Evolutionary conservation across 805 yeast species (phyloP).

Genomic region (Schwanniomyces polymorphus): DNA sequence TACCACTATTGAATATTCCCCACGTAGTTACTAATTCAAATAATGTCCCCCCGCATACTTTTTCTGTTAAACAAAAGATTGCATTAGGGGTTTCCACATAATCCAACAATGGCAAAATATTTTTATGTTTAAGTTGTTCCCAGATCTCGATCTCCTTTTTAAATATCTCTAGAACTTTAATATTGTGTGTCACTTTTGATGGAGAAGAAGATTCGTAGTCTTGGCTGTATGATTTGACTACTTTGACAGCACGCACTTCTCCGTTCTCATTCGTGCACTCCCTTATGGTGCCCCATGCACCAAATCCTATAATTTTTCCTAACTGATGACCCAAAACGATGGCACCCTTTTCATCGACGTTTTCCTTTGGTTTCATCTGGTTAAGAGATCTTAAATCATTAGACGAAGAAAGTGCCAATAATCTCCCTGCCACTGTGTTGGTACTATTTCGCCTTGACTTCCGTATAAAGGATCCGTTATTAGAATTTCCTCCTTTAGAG

Average conservation of each 20-base stretch:
- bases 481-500: constrained; percentile 19
- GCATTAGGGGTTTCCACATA: constrained; percentile 61
- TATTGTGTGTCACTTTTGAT: constrained; percentile 29
- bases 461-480: constrained; percentile 29
- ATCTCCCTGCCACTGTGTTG: constrained; percentile 41
- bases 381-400: constrained; percentile 30
- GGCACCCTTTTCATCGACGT: constrained; percentile 68
- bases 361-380: constrained; percentile 24
- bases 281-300: constrained; percentile 87
- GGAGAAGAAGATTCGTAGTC: constrained; percentile 3
- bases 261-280: constrained; percentile 53
- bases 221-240: constrained; percentile 39
- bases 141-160: constrained; percentile 74
- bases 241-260: constrained; percentile 57
- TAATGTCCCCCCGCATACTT: constrained; percentile 74
- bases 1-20: constrained; percentile 47
- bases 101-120: constrained; percentile 61
- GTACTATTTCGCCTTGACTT: constrained; percentile 29
- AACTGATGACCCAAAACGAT: constrained; percentile 59
- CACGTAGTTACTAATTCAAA: constrained; percentile 72
- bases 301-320: constrained; percentile 79
- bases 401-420: constrained; percentile 37
- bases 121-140: constrained; percentile 64
- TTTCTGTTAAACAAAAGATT: constrained; percentile 70
- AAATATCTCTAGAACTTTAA: constrained; percentile 56